Evolutionary conservation across 768 basidiomycete genomes (phyloP).

Genomic region (Phaeolepiota aurea): DNA sequence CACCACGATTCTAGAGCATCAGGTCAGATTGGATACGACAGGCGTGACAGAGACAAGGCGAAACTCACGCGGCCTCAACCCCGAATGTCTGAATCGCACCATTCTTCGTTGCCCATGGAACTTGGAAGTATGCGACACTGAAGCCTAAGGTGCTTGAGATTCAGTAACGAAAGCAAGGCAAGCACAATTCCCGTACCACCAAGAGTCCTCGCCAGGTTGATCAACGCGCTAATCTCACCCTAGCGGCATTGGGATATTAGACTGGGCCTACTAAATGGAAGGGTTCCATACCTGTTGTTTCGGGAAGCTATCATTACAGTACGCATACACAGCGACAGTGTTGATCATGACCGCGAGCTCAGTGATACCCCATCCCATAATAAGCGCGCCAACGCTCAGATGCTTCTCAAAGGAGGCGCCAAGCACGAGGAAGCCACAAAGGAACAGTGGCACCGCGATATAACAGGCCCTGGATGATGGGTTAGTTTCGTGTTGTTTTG

Average conservation of each 20-base stretch:
- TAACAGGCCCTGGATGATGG: constrained; percentile 44
- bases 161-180: no score
- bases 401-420: constrained; percentile 49
- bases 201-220: constrained; percentile 47
- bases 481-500: background rate
- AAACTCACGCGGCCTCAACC: constrained; percentile 49
- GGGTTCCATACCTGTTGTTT: constrained; percentile 20
- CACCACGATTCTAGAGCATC: constrained; percentile 32
- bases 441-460: constrained; percentile 48
- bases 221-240: constrained; percentile 56
- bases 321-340: constrained; percentile 54
- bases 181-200: no score
- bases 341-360: constrained; percentile 48
- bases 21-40: background rate
- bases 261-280: background rate
- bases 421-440: constrained; percentile 52
- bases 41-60: no score
- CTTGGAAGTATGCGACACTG: constrained; percentile 58
- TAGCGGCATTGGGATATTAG: constrained; percentile 9
- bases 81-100: constrained; percentile 59
- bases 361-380: constrained; percentile 65
- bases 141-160: constrained; percentile 28
- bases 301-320: constrained; percentile 18
- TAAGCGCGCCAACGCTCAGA: constrained; percentile 39
- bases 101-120: constrained; percentile 52